Conservation (phyloP, 371 early-diverging fungal species). For the Rhizomucor pusillus region DNA sequence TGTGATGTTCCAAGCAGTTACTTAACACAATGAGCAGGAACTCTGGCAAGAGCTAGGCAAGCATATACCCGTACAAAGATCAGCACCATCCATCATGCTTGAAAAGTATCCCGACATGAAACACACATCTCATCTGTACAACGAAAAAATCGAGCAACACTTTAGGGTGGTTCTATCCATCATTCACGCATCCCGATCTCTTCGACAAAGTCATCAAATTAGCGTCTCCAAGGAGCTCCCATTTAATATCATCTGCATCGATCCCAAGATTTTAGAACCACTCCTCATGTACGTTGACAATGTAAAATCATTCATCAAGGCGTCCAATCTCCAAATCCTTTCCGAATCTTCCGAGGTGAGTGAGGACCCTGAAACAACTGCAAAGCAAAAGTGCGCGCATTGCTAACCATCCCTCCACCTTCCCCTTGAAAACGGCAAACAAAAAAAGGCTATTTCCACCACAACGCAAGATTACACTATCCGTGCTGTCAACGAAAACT, state of each 20-base stretch:
- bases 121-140: constrained; percentile 30
- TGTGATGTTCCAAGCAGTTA: neutral
- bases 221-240: constrained; percentile 49
- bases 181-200: constrained; percentile 63
- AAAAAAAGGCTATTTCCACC: neutral
- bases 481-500: constrained; percentile 29
- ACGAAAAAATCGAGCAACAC: constrained; percentile 50
- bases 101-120: constrained; percentile 46
- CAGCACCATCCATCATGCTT: constrained; percentile 53
- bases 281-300: constrained; percentile 37
- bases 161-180: constrained; percentile 55
- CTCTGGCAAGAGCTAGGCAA: constrained; percentile 57
- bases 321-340: constrained; percentile 27
- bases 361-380: neutral
- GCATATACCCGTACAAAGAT: constrained; percentile 9
- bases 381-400: constrained; percentile 3
- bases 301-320: constrained; percentile 45
- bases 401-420: no score
- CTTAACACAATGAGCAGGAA: constrained; percentile 36
- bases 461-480: constrained; percentile 19
- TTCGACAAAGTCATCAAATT: constrained; percentile 63
- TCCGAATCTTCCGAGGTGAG: constrained; percentile 23
- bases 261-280: constrained; percentile 29
- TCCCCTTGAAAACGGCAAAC: no score
- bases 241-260: constrained; percentile 47